These are phyloP conservation scores for Backusella macrospora DNA, from an alignment of 192 early-diverging fungal species.

Conservation along the genomic window DNA sequence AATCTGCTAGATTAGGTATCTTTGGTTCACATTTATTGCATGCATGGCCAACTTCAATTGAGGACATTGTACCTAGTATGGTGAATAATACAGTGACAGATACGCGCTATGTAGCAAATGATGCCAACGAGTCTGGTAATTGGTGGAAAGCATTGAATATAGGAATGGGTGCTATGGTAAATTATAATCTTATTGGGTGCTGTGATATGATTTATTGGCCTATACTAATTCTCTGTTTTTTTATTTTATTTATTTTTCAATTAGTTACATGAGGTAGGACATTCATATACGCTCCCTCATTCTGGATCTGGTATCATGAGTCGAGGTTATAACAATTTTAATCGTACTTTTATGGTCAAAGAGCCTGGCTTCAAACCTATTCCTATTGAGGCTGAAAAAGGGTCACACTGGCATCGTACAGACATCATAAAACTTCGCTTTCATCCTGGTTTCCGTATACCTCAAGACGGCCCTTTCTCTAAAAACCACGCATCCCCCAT, in stretches of 20 bases:
- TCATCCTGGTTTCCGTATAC: conserved; percentile 61
- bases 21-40: conserved; percentile 71
- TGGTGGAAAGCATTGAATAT: conserved; percentile 67
- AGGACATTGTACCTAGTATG: conserved; percentile 60
- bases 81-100: conserved; percentile 60
- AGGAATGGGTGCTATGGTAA: conserved; percentile 69
- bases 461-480: conserved; percentile 38
- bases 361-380: conserved; percentile 55
- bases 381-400: conserved; percentile 55
- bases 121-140: conserved; percentile 59
- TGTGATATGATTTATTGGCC: no score
- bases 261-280: conserved; percentile 70
- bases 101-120: conserved; percentile 60
- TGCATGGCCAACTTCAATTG: conserved; percentile 63
- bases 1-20: conserved; percentile 56
- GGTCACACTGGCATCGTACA: conserved; percentile 67
- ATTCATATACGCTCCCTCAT: conserved; percentile 61
- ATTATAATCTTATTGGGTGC: not conserved
- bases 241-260: not conserved
- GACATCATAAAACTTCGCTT: conserved; percentile 62
- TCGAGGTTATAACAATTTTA: conserved; percentile 67
- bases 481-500: conserved; percentile 12
- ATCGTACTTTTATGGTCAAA: conserved; percentile 66
- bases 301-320: conserved; percentile 55
- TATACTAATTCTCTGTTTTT: no score